These are phyloP conservation scores for Rugosomyces carneus DNA, from an alignment of 1,284 basidiomycete species.

Conservation along the genomic window DNA sequence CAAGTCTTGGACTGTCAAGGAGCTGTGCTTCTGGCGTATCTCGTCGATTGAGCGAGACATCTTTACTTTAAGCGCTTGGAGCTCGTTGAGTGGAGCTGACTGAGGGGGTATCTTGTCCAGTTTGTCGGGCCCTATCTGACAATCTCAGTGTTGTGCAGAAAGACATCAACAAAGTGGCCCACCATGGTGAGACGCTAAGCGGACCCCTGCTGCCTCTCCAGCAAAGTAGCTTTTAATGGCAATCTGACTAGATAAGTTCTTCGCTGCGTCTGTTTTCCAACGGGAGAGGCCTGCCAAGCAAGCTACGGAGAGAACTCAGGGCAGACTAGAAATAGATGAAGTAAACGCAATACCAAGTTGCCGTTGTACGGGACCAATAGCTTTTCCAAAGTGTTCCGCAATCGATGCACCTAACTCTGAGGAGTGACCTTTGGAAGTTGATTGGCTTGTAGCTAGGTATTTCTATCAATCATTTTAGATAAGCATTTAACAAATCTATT, in stretches of 20 bases:
- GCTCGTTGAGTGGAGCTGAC: constrained; percentile 49
- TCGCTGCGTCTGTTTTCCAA: constrained; percentile 71
- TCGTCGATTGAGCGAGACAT: constrained; percentile 64
- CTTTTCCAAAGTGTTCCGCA: constrained; percentile 79
- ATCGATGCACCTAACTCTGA: constrained; percentile 88
- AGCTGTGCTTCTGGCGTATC: constrained; percentile 66
- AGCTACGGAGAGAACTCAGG: constrained; percentile 31
- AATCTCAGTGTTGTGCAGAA: background rate
- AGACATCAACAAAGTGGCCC: constrained; percentile 10
- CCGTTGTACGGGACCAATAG: constrained; percentile 73
- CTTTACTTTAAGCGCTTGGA: constrained; percentile 63
- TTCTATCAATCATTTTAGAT: constrained; percentile 41
- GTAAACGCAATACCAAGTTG: constrained; percentile 41
- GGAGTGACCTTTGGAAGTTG: constrained; percentile 58
- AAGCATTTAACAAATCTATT: background rate
- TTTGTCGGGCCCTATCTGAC: constrained; percentile 41
- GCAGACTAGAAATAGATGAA: background rate
- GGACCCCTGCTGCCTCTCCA: constrained; percentile 81
- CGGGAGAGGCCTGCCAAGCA: constrained; percentile 55
- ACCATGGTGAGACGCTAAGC: constrained; percentile 56
- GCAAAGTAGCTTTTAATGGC: constrained; percentile 82
- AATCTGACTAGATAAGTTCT: constrained; percentile 72
- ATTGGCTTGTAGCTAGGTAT: constrained; percentile 75
- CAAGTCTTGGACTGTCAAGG: constrained; percentile 74
- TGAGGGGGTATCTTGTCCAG: constrained; percentile 60